These are phyloP conservation scores for Amanita thiersii DNA, from an alignment of 768 basidiomycete species.

Conservation along the genomic window DNA sequence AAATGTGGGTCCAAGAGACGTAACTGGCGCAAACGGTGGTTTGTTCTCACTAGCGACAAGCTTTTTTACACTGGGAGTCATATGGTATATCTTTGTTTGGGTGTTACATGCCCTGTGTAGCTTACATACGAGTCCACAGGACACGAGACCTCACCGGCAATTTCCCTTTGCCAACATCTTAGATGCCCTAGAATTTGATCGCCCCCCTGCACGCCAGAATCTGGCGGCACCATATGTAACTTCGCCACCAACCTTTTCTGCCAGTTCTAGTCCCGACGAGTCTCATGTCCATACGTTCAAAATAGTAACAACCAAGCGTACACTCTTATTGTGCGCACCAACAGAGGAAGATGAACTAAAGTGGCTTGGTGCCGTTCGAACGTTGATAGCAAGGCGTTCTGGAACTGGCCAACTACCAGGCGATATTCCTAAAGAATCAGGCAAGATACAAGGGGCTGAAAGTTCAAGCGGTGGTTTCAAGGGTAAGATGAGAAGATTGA, in stretches of 20 bases:
- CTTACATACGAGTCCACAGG: conserved; percentile 38
- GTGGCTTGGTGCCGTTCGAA: conserved; percentile 93
- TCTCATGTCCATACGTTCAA: conserved; percentile 73
- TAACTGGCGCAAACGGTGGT: conserved; percentile 97
- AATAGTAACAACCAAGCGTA: conserved; percentile 91
- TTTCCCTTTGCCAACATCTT: conserved; percentile 82
- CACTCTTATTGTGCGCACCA: conserved; percentile 85
- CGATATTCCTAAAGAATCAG: conserved; percentile 23
- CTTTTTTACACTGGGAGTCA: conserved; percentile 87
- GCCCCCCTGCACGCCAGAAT: conserved; percentile 45
- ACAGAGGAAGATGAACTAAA: conserved; percentile 97
- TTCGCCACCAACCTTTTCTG: conserved; percentile 25
- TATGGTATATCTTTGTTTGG: conserved; percentile 52
- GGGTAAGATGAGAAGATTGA: conserved; percentile 39
- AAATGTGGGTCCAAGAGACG: conserved; percentile 91
- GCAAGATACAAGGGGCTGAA: conserved; percentile 3
- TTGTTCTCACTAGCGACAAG: conserved; percentile 83
- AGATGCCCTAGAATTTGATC: conserved; percentile 85
- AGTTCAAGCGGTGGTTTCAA: conserved; percentile 27
- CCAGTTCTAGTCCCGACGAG: conserved; percentile 34
- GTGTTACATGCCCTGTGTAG: conserved; percentile 17
- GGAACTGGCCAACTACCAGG: conserved; percentile 44
- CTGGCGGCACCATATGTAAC: conserved; percentile 25
- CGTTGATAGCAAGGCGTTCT: conserved; percentile 72
- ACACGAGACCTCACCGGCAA: conserved; percentile 80